Conservation (phyloP, 176 grass and related monocot species). For the Themeda triandra region DNA sequence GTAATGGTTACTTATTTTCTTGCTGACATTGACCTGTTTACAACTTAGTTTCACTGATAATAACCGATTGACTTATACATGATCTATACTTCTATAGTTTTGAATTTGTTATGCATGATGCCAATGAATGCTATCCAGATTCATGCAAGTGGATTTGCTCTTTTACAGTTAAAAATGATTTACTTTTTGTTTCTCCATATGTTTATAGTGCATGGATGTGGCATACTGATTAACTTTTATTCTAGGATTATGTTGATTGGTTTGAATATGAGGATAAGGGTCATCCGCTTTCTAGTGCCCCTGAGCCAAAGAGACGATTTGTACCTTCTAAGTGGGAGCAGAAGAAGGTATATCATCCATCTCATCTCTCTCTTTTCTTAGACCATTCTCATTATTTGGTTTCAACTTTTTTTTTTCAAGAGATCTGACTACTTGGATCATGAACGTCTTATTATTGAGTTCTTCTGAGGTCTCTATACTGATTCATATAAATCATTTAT, state of each 20-base stretch:
- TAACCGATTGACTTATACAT: neutral
- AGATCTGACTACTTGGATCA: neutral
- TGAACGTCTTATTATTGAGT: neutral
- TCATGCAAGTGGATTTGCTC: conserved; percentile 6
- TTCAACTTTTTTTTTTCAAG: neutral
- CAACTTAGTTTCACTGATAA: neutral
- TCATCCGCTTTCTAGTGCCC: conserved; percentile 94
- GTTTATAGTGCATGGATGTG: neutral
- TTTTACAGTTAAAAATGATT: neutral
- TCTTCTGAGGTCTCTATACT: conserved; percentile 7
- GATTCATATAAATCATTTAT: neutral
- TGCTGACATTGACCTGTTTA: neutral
- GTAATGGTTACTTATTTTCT: neutral
- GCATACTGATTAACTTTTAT: conserved; percentile 10
- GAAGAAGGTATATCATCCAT: conserved; percentile 62
- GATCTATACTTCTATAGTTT: neutral
- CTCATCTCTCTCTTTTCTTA: neutral
- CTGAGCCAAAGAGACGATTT: conserved; percentile 97
- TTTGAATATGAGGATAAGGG: conserved; percentile 94
- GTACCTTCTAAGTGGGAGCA: conserved; percentile 97
- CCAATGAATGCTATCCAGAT: neutral
- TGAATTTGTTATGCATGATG: neutral
- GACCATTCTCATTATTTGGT: neutral
- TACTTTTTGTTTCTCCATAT: conserved; percentile 13
- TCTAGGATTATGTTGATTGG: conserved; percentile 96